A percentile compares a stretch with the other conserved stretches of the same genome.
phyloP scores from a whole-genome alignment of 495 filamentous ascomycete species.

The Hypoxylon rickii region DNA sequence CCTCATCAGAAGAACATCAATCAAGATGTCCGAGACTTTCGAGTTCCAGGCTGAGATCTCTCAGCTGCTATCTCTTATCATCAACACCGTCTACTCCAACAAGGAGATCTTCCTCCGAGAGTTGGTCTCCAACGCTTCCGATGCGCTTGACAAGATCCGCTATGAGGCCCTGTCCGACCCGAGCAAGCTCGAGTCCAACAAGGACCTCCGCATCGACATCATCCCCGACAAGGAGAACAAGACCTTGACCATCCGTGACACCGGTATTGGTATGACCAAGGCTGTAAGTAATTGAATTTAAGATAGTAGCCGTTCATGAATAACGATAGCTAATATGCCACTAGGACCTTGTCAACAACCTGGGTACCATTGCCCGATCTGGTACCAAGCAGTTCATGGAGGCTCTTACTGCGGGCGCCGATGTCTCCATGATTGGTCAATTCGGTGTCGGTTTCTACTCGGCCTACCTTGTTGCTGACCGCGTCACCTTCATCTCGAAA shows the following conservation, averaged over 20 bases:
- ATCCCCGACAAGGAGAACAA: conserved; percentile 95
- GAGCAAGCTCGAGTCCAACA: conserved; percentile 92
- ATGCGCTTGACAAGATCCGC: conserved; percentile 99
- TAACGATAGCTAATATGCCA: conserved; percentile 6
- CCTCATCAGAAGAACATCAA: background rate
- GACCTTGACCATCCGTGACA: conserved; percentile 95
- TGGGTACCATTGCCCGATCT: conserved; percentile 97
- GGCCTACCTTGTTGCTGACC: conserved; percentile 97
- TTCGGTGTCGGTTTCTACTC: conserved; percentile 99
- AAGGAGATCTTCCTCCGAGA: conserved; percentile 99
- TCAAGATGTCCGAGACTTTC: conserved; percentile 90
- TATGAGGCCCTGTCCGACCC: conserved; percentile 97
- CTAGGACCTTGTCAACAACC: conserved; percentile 98
- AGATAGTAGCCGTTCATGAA: too few relatives aligned
- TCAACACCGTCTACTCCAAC: conserved; percentile 99
- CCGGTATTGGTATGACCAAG: conserved; percentile 99
- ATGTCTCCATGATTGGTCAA: conserved; percentile 99
- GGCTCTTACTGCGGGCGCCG: conserved; percentile 94
- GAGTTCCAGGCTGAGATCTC: conserved; percentile 99
- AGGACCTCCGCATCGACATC: conserved; percentile 98
- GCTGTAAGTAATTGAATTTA: conserved; percentile 87
- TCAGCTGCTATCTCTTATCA: conserved; percentile 98
- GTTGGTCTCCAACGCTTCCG: conserved; percentile 94
- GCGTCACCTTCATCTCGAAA: conserved; percentile 93
- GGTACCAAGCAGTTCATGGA: conserved; percentile 99